phyloP scores from a whole-genome alignment of 306 rosid genomes.

The Crotalaria pallida region DNA sequence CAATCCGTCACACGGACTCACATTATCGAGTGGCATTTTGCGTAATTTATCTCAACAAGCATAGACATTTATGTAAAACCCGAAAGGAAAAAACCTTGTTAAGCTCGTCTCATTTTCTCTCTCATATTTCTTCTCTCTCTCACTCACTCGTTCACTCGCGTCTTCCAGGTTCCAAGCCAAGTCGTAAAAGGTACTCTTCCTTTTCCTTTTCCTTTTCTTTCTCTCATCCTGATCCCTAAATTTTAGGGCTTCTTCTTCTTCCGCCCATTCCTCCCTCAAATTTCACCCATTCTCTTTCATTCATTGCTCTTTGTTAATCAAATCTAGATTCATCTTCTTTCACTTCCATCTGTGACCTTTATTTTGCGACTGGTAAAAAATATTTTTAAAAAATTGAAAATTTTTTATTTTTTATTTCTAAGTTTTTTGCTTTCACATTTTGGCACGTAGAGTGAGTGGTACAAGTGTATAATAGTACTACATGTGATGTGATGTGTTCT shows the following conservation, averaged over 20 bases:
- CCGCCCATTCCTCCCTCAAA: neutral
- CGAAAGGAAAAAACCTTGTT: neutral
- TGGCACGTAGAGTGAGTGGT: no score
- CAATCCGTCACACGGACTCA: no score
- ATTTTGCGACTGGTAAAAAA: no score
- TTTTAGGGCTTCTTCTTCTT: slow-evolving; percentile 52
- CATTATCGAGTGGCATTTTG: slow-evolving; percentile 36
- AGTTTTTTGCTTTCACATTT: no score
- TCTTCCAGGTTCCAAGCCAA: slow-evolving; percentile 48
- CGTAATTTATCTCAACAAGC: neutral
- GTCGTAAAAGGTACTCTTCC: slow-evolving; percentile 38
- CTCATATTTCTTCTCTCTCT: neutral
- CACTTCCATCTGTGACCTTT: neutral
- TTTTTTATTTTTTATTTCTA: no score
- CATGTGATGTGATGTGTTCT: no score
- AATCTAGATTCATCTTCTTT: neutral
- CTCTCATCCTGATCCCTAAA: slow-evolving; percentile 56
- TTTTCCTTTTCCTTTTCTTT: neutral
- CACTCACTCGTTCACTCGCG: slow-evolving; percentile 30
- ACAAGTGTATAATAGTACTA: no score
- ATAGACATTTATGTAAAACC: slow-evolving; percentile 29
- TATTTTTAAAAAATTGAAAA: no score
- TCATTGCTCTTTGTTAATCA: slow-evolving; percentile 8
- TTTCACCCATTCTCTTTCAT: neutral
- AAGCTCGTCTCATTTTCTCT: neutral